Evolutionary conservation across 2,329 filamentous ascomycete species (phyloP).

Genomic region (Ustulina deusta): DNA sequence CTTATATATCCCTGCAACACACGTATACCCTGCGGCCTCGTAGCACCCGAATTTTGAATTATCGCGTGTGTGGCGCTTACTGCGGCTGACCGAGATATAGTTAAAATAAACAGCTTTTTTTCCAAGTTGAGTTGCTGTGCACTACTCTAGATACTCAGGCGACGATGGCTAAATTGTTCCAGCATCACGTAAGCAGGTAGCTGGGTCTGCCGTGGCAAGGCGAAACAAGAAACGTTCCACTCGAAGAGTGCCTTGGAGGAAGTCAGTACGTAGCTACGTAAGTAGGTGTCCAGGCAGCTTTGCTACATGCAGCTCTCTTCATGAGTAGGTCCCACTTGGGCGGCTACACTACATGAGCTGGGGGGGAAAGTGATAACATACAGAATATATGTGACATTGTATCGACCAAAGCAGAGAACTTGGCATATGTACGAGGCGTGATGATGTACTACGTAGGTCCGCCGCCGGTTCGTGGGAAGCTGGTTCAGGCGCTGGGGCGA

Average conservation of each 20-base stretch:
- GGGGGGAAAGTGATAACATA: slow-evolving; percentile 30
- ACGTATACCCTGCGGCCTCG: slow-evolving; percentile 27
- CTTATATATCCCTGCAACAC: slow-evolving; percentile 22
- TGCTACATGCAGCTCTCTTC: slow-evolving; percentile 30
- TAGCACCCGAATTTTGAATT: slow-evolving; percentile 10
- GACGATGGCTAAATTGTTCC: slow-evolving; percentile 26
- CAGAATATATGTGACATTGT: slow-evolving; percentile 35
- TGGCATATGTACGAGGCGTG: slow-evolving; percentile 35
- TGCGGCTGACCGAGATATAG: slow-evolving; percentile 28
- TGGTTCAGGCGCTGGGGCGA: slow-evolving; percentile 23
- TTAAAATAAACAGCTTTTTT: slow-evolving; percentile 11
- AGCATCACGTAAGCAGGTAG: slow-evolving; percentile 17
- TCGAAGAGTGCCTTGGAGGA: slow-evolving; percentile 19
- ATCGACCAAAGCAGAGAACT: slow-evolving; percentile 28
- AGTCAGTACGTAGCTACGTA: background rate
- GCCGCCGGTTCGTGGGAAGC: slow-evolving; percentile 16
- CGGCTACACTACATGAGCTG: slow-evolving; percentile 35
- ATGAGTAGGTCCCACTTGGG: slow-evolving; percentile 33
- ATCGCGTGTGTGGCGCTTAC: slow-evolving; percentile 32
- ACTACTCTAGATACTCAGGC: slow-evolving; percentile 23
- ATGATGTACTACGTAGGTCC: slow-evolving; percentile 36
- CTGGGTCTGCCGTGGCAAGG: slow-evolving; percentile 11
- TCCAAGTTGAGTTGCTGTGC: slow-evolving; percentile 1
- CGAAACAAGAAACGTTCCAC: slow-evolving; percentile 23
- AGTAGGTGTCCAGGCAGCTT: background rate